Conservation (phyloP, 2,329 filamentous ascomycete species). For the Aaosphaeria pasadenensis region DNA sequence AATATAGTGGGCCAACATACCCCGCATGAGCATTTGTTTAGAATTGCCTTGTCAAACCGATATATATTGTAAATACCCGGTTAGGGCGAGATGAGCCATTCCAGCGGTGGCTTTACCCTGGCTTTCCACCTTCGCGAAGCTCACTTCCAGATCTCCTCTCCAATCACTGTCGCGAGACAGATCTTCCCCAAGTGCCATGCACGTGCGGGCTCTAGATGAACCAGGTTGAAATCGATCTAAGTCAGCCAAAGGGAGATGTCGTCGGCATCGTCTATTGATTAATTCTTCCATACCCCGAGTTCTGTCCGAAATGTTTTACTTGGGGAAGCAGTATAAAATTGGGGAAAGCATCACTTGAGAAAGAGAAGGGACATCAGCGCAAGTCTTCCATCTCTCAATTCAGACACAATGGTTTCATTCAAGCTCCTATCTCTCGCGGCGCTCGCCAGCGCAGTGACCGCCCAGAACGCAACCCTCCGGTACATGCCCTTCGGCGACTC, state of each 20-base stretch:
- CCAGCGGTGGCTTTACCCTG: no score
- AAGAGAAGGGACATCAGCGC: neutral
- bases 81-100: no score
- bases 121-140: no score
- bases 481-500: conserved; percentile 47
- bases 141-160: no score
- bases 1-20: neutral
- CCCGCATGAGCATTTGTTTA: neutral
- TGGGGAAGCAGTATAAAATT: neutral
- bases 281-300: neutral
- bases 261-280: no score
- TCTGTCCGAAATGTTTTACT: neutral
- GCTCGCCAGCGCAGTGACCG: conserved; percentile 5
- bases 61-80: neutral
- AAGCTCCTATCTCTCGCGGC: conserved; percentile 11
- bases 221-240: no score
- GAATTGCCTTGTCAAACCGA: neutral
- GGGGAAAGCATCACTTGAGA: neutral
- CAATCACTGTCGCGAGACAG: no score
- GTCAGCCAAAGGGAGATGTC: no score
- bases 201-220: no score
- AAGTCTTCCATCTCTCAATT: neutral
- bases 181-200: no score
- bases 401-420: conserved; percentile 17
- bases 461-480: conserved; percentile 19